A percentile compares a stretch with the other conserved stretches of the same genome.
Conservation (phyloP, 768 basidiomycete genomes). For the Termitomyces sp. region DNA sequence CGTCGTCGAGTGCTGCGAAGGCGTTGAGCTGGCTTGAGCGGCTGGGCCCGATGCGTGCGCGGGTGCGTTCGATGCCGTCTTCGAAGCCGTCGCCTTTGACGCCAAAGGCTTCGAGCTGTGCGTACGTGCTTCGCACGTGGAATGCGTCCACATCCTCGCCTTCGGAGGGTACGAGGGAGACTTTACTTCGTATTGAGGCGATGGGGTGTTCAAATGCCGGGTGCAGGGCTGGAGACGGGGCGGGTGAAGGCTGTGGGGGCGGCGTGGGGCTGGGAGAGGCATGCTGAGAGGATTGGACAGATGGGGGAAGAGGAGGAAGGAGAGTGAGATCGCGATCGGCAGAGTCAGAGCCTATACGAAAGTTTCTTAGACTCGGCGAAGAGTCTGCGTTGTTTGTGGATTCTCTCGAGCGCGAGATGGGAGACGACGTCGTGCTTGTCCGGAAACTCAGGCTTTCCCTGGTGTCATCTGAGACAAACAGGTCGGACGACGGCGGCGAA, state of each 20-base stretch:
- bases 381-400: conserved; percentile 14
- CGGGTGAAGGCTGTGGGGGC: conserved; percentile 18
- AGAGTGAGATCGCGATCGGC: conserved; percentile 19
- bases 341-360: conserved; percentile 17
- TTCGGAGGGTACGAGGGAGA: conserved; percentile 65
- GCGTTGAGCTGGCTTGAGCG: conserved; percentile 57
- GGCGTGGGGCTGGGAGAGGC: conserved; percentile 25
- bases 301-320: conserved; percentile 30
- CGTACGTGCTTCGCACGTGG: conserved; percentile 84
- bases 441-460: conserved; percentile 18
- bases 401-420: conserved; percentile 20
- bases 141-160: conserved; percentile 81
- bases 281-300: conserved; percentile 19
- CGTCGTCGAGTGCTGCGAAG: conserved; percentile 49
- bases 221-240: conserved; percentile 20
- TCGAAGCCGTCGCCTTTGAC: conserved; percentile 94
- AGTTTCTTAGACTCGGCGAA: conserved; percentile 20
- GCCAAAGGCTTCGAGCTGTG: conserved; percentile 82
- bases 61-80: conserved; percentile 90
- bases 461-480: conserved; percentile 27
- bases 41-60: conserved; percentile 58
- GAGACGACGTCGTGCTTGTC: conserved; percentile 26
- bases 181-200: conserved; percentile 38
- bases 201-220: conserved; percentile 28
- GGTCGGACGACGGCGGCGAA: conserved; percentile 17